Conservation (phyloP, 768 basidiomycete genomes). For the Panaeolus papilionaceus region DNA sequence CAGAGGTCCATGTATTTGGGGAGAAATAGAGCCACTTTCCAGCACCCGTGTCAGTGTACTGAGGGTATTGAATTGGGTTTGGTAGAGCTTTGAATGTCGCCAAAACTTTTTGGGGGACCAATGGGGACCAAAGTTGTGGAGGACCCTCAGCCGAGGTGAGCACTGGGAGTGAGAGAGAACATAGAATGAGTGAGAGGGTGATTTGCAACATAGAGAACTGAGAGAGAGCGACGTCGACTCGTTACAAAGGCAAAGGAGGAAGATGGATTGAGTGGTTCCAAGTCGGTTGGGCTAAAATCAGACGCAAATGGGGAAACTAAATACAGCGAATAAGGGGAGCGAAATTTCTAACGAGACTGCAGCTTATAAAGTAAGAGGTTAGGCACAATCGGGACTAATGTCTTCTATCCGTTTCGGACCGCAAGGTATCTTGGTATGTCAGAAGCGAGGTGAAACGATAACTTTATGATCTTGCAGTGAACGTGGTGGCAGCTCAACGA, state of each 20-base stretch:
- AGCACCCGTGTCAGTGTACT: slow-evolving; percentile 54
- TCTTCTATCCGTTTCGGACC: not conserved
- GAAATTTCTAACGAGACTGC: not conserved
- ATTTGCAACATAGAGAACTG: not conserved
- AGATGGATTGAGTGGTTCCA: not conserved
- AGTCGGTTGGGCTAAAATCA: not conserved
- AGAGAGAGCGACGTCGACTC: not conserved
- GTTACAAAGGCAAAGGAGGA: not conserved
- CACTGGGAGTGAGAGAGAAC: not conserved
- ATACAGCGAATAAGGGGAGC: not conserved
- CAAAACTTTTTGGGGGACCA: slow-evolving; percentile 64
- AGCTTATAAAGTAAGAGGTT: not conserved
- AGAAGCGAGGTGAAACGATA: not conserved
- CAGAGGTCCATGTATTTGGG: slow-evolving; percentile 70
- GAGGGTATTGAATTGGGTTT: slow-evolving; percentile 58
- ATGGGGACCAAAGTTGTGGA: slow-evolving; percentile 62
- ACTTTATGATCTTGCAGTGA: not conserved
- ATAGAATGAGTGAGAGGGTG: slow-evolving; percentile 10
- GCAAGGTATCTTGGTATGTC: not conserved
- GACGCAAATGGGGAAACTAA: not conserved
- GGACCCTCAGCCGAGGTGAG: slow-evolving; percentile 32
- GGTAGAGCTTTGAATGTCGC: slow-evolving; percentile 54
- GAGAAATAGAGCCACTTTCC: slow-evolving; percentile 61
- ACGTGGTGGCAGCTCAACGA: not conserved
- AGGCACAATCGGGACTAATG: not conserved